Base-by-base conservation (phyloP, 2,329 filamentous ascomycete species). In the Celoporthe dispersa region DNA sequence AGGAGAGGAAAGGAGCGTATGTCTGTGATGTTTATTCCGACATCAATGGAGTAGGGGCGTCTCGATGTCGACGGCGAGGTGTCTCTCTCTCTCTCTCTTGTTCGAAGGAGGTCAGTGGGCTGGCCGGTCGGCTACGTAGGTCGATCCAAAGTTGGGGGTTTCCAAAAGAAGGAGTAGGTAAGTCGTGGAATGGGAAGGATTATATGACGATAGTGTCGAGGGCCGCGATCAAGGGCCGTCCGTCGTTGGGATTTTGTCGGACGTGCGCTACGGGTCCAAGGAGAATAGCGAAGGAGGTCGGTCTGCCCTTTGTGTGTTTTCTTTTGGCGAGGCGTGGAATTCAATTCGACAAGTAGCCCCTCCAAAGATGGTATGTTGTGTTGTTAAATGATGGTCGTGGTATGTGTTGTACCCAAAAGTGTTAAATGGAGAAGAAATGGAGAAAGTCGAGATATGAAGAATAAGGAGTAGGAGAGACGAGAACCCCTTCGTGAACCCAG, bases 301-400 rank as follows among this genome's bases (percentile, higher is more conserved):
- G 57, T 62, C 31, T 63, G 64, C 64, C 53, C n/a, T 64, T 59
- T 48, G 19, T 48, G 41, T 44, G 44, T 37, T 67, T n/a, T 11
- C 11, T 25, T 48, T 31, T 68, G 67, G 51, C 67, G 64, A 63
- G 60, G 65, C 57, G 65, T 63, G 62, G 71, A 72, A 71, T 53
- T 67, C 71, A 71, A 71, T 71, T 72, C 71, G 65, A 69, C 69
- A 37, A 33, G 61, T n/a, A 66, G 60, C 59, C 39, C 64, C 61
- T 41, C 59, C 51, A 48, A n/a, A 22, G n/a, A 65, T 57, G 53
- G 14, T 39, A 25, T 59, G 33, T 22, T 31, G 48, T 37, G 44
- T 48, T 48, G 44, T 28, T 31, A 67, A 72, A 72, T 57, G 71
- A 68, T 35, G 61, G 71, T 67, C 44, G 64, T 67, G 64, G 67